These are phyloP conservation scores for Barnettozyma botsteinii DNA, from an alignment of 805 yeast species.

Conservation along the genomic window DNA sequence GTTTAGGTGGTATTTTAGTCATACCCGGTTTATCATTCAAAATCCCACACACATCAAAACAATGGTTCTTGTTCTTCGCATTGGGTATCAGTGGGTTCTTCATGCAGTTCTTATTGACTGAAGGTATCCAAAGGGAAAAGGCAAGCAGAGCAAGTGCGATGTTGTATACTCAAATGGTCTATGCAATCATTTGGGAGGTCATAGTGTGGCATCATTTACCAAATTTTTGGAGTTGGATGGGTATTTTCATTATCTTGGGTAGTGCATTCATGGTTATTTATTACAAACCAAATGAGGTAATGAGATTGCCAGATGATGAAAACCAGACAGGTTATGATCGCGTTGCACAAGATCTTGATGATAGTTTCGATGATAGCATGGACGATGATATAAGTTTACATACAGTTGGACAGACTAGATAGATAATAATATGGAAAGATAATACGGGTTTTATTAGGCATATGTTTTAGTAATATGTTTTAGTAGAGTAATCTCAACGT, in stretches of 20 bases:
- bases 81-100: constrained; percentile 77
- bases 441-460: too few relatives aligned
- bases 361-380: too few relatives aligned
- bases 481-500: too few relatives aligned
- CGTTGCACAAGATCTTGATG: neutral
- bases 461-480: too few relatives aligned
- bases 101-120: constrained; percentile 73
- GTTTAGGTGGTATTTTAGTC: constrained; percentile 45
- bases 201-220: constrained; percentile 71
- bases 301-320: constrained; percentile 1
- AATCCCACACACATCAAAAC: constrained; percentile 52
- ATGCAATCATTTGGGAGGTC: constrained; percentile 72
- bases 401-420: too few relatives aligned
- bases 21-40: constrained; percentile 57
- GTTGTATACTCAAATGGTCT: constrained; percentile 70
- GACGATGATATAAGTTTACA: neutral
- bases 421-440: too few relatives aligned
- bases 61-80: constrained; percentile 57
- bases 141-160: constrained; percentile 75
- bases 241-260: constrained; percentile 61
- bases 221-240: constrained; percentile 58
- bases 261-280: constrained; percentile 58
- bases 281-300: constrained; percentile 35
- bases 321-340: neutral
- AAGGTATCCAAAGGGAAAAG: constrained; percentile 76